Evolutionary conservation across 2,329 filamentous ascomycete genomes (phyloP), one percentile per base, ranked within the genome.

Genomic region (Plenodomus tracheiphilus): DNA sequence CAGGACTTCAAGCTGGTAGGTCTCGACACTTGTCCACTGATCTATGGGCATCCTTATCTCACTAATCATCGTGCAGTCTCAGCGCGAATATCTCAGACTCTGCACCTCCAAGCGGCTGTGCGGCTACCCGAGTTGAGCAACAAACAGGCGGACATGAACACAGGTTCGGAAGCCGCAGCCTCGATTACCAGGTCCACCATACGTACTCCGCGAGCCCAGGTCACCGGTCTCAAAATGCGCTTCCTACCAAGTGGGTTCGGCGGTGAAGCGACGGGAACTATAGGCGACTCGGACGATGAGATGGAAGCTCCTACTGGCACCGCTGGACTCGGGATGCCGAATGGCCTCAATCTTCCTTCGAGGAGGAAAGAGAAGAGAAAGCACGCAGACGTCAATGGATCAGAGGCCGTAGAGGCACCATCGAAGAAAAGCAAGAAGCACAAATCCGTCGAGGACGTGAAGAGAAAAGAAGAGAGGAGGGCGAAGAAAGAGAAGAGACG

Each of bases 171-270:
- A 49, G 71, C 71, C 13, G 71, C 74, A 16, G 73, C 69, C 8
- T 70, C 70, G 47, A 70, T 75, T 19, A 78, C 75, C 18, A 75
- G 77, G 40, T 74, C 78, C 2, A 73, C 80, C 4, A 75, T 79
- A 47, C 82, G 77, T 50, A 69, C 78, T 1, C 76, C 83, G 41
- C 81, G 85, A 50, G 76, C 81, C 39, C 88, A 91, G 67, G 87
- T 88, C 1, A 78, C 81, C 61, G 86, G 84, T 6, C 74, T 92
- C 45, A 84, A 80, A 61, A 81, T 85, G 70, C 82, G 87, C 28
- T 91, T 82, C 70, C 80, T 80, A 45, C 87, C 88, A 1, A 81
- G 87, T 38, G 88, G 88, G 13, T 79, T 79, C 55, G 77, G 77
- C 4, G 49, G 62, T 10, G 77, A 76, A 20, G 72, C 72, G 22